Percentiles rank a stretch among this genome's conserved stretches.
phyloP scores from a whole-genome alignment of 2,329 filamentous ascomycete species.

The Thelonectria blattea region DNA sequence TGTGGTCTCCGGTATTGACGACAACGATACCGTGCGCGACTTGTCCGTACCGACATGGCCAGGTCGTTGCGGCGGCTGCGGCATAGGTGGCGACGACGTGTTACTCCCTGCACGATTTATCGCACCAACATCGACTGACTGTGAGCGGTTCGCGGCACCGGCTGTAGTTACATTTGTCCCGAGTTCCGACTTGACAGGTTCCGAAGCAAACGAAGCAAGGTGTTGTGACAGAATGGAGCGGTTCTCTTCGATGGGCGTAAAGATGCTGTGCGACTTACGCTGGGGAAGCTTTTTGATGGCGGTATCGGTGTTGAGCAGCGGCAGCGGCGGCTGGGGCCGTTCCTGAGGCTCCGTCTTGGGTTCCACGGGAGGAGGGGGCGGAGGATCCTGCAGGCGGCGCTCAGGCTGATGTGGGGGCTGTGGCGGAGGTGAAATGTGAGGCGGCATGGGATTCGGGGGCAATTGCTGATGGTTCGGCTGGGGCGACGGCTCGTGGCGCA shows the following conservation, averaged over 20 bases:
- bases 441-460: slow-evolving; percentile 55
- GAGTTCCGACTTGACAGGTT: slow-evolving; percentile 49
- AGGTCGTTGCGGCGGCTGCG: slow-evolving; percentile 55
- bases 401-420: slow-evolving; percentile 43
- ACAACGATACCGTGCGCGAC: slow-evolving; percentile 57
- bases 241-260: slow-evolving; percentile 95
- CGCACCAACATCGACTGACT: slow-evolving; percentile 68
- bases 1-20: slow-evolving; percentile 67
- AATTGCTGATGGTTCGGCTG: slow-evolving; percentile 61
- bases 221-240: slow-evolving; percentile 88
- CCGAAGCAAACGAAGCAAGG: slow-evolving; percentile 70
- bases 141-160: slow-evolving; percentile 53
- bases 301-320: slow-evolving; percentile 56
- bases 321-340: slow-evolving; percentile 53
- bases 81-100: slow-evolving; percentile 62
- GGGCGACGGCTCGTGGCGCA: slow-evolving; percentile 64
- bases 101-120: slow-evolving; percentile 56
- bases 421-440: slow-evolving; percentile 61
- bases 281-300: slow-evolving; percentile 70
- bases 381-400: slow-evolving; percentile 57
- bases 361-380: slow-evolving; percentile 58
- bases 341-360: slow-evolving; percentile 56
- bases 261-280: slow-evolving; percentile 89
- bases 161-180: slow-evolving; percentile 36
- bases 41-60: slow-evolving; percentile 53